Base-by-base conservation (phyloP, 1,139 yeast species). In the Pichia sorboxylosa region DNA sequence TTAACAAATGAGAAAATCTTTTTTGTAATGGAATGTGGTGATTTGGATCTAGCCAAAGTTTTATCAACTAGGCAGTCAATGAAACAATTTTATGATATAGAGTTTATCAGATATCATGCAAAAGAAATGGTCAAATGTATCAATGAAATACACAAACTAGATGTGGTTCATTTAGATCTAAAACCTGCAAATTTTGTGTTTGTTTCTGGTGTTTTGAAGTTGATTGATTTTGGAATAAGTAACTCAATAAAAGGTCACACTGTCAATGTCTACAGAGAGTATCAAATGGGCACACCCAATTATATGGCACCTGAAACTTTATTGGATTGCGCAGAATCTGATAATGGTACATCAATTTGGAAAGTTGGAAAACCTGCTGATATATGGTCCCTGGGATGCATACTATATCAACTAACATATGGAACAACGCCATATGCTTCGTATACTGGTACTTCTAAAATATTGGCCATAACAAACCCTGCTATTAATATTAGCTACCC, bases 301-400 rank as follows among this genome's bases (percentile, higher is more conserved):
- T 90, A 90, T 54, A 90, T 90, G 98, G 96, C 98, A 0, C 98
- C 98, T 0, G 98, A 90, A 54, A 84, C 97, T 0, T 61, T 87
- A 36, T 65, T 79, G 28, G 94, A 78, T 52, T 71, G 73, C 34
- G 48, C 34, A 33, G 57, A 44, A 29, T 51, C 33, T 36, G 49
- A 30, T 40, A 47, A 37, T 43, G 57, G 54, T 23, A 34, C 39
- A 10, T 25, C 40, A 6, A 31, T 38, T 35, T 80, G 93, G 92
- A 82, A 74, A 52, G 94, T 87, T 6, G 97, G 98, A 2, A 80
- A 76, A 48, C 95, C 98, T 0, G 81, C 97, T 1, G 99, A 90
- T 59, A 76, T 92, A 10, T 90, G 98, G 98, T 85, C 97, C 15
- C 81, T 95, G 58, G 99, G 98, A 1, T 85, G 98, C 54, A 90